Base-by-base conservation (phyloP, 495 filamentous ascomycete genomes). In the Coniosporium apollinis region DNA sequence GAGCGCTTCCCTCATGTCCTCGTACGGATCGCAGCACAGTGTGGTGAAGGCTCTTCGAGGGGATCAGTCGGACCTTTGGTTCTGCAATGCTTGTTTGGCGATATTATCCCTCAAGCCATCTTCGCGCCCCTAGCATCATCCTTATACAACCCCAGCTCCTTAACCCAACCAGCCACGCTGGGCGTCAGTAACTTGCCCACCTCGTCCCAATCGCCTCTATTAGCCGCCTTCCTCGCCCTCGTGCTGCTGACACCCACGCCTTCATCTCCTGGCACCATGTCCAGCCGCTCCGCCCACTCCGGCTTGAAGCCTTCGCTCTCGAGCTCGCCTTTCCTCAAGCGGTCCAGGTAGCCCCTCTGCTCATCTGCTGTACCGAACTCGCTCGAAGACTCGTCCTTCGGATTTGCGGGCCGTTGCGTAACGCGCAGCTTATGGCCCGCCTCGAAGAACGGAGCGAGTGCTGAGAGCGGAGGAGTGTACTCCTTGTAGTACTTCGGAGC, bases 401-500 rank as follows among this genome's bases (percentile, higher is more conserved):
- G n/a, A 17, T 58, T 49, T 36, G 70, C 71, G 2, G 74, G 65
- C 38, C 87, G 66, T 58, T 76, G 65, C 31, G 73, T 83, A 8
- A 87, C 81, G 11, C 76, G 56, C 17, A 96, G 57, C 24, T 67
- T 60, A 46, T 89, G 76, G 16, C 66, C 57, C n/a, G 48, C 65
- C 11, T 60, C 57, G 42, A 94, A 79, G 41, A 93, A 79, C 0
- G 68, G 67, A 18, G 57, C 62, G 2, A 97, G 58, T 0, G 70
- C 58, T 4, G 48, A 47, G 10, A 61, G 65, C 10, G 61, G 56
- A 4, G 78, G 56, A 0, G 53, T 64, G 45, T 69, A 53, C 0
- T 58, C 49, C 1, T 69, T 64, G 51, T 97, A 97, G 53, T 96
- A 96, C 49, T 81, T 87, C 0, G 76, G 56, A 40, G 83, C 62